Evolutionary conservation across 179 eudicot genomes (phyloP), one percentile per base, ranked within the genome.

Genomic region (Silene vulgaris): DNA sequence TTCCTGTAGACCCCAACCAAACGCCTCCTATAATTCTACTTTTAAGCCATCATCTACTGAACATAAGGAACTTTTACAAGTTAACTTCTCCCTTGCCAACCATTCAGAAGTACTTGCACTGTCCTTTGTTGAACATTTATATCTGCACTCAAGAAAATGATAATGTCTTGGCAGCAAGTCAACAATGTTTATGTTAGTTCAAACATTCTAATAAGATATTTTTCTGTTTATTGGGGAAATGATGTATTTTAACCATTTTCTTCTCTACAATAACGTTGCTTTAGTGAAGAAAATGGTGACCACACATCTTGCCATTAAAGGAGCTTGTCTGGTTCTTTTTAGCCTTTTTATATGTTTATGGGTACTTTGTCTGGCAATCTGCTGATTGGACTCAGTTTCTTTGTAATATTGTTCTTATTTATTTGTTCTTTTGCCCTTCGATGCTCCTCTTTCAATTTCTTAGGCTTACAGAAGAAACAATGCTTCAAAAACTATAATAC

Each of bases 381-480:
- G 29, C 54, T 45, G 66, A 45, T 73, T 40, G 19, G 26, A 40
- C 56, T 72, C 37, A 32, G 23, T 37, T 71, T 59, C 23, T 21
- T 9, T 20, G 16, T 54, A 48, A 9, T 75, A 14, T 52, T 50
- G 19, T 35, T 57, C 19, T 57, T 50, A n/a, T 21, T 64, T 70
- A 48, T 23, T 74, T 59, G 26, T 17, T 11, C 45, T 23, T 59
- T 14, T 29, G 8, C 48, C 17, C n/a, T 20, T 63, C 8, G 17
- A 69, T 17, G 37, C 48, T 3, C 26, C 26, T 4, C 17, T 54
- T 71, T 57, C 30, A 3, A 57, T 56, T 23, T 54, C 63, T 23
- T 74, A 86, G 89, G 87, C 86, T 59, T 86, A 81, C 72, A 78
- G 86, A 78, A 80, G 80, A 73, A 83, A 69, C 74, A 77, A 82